Evolutionary conservation across 768 basidiomycete genomes (phyloP).

Genomic region (Amanita pseudoporphyria): DNA sequence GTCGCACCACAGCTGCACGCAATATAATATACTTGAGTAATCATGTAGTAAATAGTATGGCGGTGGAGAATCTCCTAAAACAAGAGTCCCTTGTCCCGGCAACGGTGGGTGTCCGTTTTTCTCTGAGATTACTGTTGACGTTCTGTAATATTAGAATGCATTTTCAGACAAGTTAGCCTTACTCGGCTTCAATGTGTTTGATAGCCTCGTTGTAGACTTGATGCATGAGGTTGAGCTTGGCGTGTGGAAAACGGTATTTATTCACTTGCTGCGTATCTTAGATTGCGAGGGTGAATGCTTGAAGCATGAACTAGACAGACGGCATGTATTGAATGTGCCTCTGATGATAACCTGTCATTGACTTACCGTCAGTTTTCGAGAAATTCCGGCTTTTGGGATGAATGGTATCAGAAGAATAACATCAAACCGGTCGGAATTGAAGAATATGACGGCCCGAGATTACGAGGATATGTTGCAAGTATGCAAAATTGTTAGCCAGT

Average conservation of each 20-base stretch:
- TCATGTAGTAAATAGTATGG: conserved; percentile 15
- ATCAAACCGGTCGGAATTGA: no score
- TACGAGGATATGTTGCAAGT: no score
- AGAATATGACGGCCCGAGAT: no score
- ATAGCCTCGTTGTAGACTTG: conserved; percentile 22
- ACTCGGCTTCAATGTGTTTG: conserved; percentile 17
- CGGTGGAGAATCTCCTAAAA: no score
- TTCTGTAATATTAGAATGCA: no score
- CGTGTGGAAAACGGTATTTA: conserved; percentile 25
- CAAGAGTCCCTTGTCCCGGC: no score
- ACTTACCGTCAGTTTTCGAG: no score
- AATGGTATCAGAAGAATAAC: no score
- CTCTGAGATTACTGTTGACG: not conserved
- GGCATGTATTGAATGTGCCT: conserved; percentile 12
- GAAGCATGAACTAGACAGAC: conserved; percentile 15
- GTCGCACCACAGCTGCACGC: conserved; percentile 8
- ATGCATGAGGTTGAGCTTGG: conserved; percentile 31
- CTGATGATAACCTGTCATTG: not conserved
- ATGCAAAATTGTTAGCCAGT: no score
- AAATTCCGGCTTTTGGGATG: no score
- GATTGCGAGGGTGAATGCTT: conserved; percentile 12
- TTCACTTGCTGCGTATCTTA: conserved; percentile 25
- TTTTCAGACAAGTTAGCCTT: conserved; percentile 17
- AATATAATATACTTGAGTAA: conserved; percentile 19
- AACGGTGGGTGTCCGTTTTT: conserved; percentile 12